Conservation (phyloP, 2,329 filamentous ascomycete species). For the Diaporthe longicolla region DNA sequence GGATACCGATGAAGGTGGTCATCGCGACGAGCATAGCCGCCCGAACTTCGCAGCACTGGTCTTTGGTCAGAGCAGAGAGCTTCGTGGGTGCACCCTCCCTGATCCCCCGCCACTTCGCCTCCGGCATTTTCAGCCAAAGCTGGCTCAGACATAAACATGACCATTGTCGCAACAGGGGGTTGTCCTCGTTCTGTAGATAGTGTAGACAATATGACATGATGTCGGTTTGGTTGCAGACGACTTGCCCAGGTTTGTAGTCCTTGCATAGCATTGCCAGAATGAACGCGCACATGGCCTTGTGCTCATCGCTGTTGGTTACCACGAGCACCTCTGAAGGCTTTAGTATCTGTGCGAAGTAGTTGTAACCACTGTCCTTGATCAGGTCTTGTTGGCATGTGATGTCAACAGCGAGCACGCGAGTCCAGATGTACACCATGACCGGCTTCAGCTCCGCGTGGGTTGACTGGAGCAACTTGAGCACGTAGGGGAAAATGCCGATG, state of each 20-base stretch:
- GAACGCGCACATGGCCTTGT: conserved; percentile 97
- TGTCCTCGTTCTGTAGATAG: conserved; percentile 88
- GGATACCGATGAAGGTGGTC: conserved; percentile 94
- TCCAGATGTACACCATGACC: conserved; percentile 99
- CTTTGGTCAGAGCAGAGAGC: conserved; percentile 84
- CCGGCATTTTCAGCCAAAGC: conserved; percentile 90
- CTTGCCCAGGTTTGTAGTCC: conserved; percentile 91
- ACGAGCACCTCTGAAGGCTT: conserved; percentile 87
- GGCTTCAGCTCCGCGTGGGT: conserved; percentile 95
- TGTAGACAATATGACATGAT: conserved; percentile 89
- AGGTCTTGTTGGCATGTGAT: conserved; percentile 93
- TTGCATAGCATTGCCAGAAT: conserved; percentile 98
- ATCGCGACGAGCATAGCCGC: conserved; percentile 94
- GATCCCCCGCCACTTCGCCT: conserved; percentile 97
- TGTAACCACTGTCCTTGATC: conserved; percentile 96
- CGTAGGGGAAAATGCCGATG: conserved; percentile 98
- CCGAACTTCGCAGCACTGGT: conserved; percentile 91
- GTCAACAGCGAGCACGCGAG: conserved; percentile 93
- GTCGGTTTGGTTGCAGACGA: conserved; percentile 90
- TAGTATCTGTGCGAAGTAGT: conserved; percentile 95
- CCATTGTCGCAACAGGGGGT: conserved; percentile 93
- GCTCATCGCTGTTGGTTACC: conserved; percentile 89
- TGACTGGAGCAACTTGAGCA: conserved; percentile 96
- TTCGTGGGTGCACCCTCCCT: conserved; percentile 86
- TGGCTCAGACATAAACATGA: conserved; percentile 96